Percentiles rank a stretch among this genome's conserved stretches.
These are phyloP conservation scores for Fusarium illudens DNA, from an alignment of 2,329 filamentous ascomycete species.

Conservation along the genomic window DNA sequence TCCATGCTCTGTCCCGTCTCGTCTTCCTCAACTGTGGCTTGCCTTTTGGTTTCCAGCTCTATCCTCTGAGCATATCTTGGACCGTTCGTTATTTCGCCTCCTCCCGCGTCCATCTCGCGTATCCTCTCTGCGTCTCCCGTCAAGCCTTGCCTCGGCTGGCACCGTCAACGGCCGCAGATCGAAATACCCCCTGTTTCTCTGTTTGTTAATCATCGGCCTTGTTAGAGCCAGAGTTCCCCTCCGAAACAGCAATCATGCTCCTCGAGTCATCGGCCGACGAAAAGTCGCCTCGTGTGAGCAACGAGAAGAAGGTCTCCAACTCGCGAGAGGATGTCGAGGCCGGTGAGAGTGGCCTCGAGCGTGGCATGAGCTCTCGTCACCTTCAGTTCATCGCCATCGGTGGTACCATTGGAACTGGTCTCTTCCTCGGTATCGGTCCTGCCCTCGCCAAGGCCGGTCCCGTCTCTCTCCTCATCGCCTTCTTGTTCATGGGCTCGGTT, in stretches of 20 bases:
- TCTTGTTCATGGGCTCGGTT: constrained; percentile 73
- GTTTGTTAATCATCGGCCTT: constrained; percentile 4
- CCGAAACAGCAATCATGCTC: constrained; percentile 24
- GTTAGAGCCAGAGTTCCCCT: background rate
- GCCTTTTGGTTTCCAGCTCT: background rate
- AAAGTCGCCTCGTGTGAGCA: constrained; percentile 43
- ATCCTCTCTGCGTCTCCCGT: background rate
- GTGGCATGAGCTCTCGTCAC: constrained; percentile 51
- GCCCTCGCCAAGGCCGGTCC: constrained; percentile 72
- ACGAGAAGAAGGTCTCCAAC: constrained; percentile 35
- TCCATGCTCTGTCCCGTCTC: constrained; percentile 8
- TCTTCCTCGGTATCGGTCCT: constrained; percentile 73
- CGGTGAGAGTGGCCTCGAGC: constrained; percentile 49
- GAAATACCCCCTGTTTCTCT: background rate
- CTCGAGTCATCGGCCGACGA: constrained; percentile 39
- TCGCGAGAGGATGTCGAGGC: constrained; percentile 48
- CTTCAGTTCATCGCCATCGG: constrained; percentile 62
- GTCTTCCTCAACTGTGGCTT: background rate
- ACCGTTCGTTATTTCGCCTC: background rate
- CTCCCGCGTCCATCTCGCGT: background rate
- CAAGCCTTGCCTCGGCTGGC: background rate
- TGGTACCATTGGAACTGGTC: constrained; percentile 75
- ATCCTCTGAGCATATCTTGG: background rate
- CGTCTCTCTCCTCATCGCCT: constrained; percentile 72
- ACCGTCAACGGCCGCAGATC: background rate